Evolutionary conservation across 2,329 filamentous ascomycete genomes (phyloP).

Genomic region (Trichoderma aggressivum): DNA sequence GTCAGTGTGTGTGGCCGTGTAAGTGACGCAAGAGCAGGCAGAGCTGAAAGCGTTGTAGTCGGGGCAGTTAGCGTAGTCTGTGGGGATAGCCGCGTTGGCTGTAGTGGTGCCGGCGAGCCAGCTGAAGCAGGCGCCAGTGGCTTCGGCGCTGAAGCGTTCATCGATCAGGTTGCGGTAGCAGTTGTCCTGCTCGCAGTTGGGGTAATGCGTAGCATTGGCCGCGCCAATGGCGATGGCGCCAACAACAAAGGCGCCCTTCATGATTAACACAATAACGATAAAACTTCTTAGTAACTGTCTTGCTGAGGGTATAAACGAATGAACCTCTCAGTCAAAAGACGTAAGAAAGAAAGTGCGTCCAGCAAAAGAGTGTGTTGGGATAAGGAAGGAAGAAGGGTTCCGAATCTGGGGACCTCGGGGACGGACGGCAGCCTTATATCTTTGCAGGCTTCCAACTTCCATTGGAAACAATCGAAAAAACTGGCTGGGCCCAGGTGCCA

Average conservation of each 20-base stretch:
- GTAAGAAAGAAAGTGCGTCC: constrained; percentile 8
- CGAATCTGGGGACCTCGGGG: constrained; percentile 6
- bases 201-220: constrained; percentile 29
- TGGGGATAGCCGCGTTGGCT: constrained; percentile 29
- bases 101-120: constrained; percentile 32
- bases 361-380: constrained; percentile 20
- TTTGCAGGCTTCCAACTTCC: constrained; percentile 16
- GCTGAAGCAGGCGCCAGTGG: constrained; percentile 32
- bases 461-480: constrained; percentile 1
- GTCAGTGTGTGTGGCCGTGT: constrained; percentile 31
- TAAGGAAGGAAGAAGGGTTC: constrained; percentile 10
- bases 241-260: constrained; percentile 34
- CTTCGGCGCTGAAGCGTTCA: constrained; percentile 29
- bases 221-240: constrained; percentile 32
- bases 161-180: constrained; percentile 38
- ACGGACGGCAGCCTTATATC: constrained; percentile 19
- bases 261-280: constrained; percentile 23
- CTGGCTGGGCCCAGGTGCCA: constrained; percentile 1
- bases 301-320: constrained; percentile 18
- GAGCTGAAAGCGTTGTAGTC: constrained; percentile 26
- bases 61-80: constrained; percentile 32
- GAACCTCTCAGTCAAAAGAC: constrained; percentile 14
- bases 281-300: constrained; percentile 2
- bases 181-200: constrained; percentile 32
- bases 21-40: constrained; percentile 39